These are phyloP conservation scores for Populus hybrid DNA, from an alignment of 441 rosid genomes.

Conservation along the genomic window DNA sequence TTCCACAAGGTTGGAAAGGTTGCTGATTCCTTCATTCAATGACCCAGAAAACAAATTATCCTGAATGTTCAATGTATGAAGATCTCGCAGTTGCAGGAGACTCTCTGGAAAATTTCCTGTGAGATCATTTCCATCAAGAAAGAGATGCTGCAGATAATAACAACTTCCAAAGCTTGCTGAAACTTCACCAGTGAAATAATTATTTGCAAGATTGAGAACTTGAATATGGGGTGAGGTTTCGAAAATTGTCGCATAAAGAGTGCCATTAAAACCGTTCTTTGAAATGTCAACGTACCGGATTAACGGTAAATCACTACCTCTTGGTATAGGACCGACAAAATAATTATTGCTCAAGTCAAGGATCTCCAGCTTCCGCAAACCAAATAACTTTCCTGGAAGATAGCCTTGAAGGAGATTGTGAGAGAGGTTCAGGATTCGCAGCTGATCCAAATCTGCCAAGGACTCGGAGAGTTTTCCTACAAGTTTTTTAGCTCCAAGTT, in stretches of 20 bases:
- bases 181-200: conserved; percentile 8
- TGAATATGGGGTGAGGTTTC: neutral
- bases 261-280: neutral
- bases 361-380: conserved; percentile 4
- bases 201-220: conserved; percentile 2
- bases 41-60: conserved; percentile 5
- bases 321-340: neutral
- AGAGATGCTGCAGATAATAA: conserved; percentile 6
- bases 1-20: conserved; percentile 4
- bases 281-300: conserved; percentile 12
- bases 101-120: neutral
- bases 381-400: conserved; percentile 1
- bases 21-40: neutral
- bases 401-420: conserved; percentile 1
- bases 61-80: conserved; percentile 5
- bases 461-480: neutral
- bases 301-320: neutral
- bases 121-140: neutral
- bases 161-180: neutral
- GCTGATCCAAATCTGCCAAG: conserved; percentile 1
- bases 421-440: conserved; percentile 15
- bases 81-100: neutral
- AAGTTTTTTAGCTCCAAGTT: conserved; percentile 7
- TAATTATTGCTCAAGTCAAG: conserved; percentile 15
- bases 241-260: neutral